phyloP scores from a whole-genome alignment of 805 yeast species.

The Priceomyces castillae region DNA sequence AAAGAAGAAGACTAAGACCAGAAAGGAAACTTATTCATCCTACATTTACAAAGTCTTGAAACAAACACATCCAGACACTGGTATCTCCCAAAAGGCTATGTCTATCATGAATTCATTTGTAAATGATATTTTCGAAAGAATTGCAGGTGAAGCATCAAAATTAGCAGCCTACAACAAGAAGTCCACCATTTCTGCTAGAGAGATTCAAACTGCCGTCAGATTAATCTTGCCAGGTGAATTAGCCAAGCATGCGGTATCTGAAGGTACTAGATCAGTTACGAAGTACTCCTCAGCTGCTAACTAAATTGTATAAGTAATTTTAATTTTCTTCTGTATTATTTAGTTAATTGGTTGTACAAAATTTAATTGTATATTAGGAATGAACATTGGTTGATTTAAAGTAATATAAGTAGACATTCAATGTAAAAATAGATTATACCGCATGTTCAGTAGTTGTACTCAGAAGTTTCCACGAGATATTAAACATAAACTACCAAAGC shows the following conservation, averaged over 20 bases:
- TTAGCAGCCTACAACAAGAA: conserved; percentile 98
- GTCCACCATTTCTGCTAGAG: conserved; percentile 96
- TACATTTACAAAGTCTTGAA: conserved; percentile 97
- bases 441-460: too few relatives aligned
- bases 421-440: background rate
- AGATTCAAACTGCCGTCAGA: conserved; percentile 98
- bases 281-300: conserved; percentile 76
- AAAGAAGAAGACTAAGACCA: conserved; percentile 91
- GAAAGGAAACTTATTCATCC: conserved; percentile 98
- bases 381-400: background rate
- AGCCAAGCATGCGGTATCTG: conserved; percentile 97
- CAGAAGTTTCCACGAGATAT: too few relatives aligned
- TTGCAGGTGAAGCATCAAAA: conserved; percentile 96
- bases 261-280: conserved; percentile 98
- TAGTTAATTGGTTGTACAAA: conserved; percentile 6
- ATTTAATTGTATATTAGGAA: conserved; percentile 11
- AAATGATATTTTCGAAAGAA: conserved; percentile 96
- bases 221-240: conserved; percentile 97
- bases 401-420: background rate
- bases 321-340: conserved; percentile 12
- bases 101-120: conserved; percentile 98
- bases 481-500: too few relatives aligned
- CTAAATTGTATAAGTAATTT: conserved; percentile 17
- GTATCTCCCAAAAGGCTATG: conserved; percentile 98
- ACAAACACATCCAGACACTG: conserved; percentile 99